Evolutionary conservation across 805 yeast species (phyloP).

Genomic region (Naumovozyma castellii): DNA sequence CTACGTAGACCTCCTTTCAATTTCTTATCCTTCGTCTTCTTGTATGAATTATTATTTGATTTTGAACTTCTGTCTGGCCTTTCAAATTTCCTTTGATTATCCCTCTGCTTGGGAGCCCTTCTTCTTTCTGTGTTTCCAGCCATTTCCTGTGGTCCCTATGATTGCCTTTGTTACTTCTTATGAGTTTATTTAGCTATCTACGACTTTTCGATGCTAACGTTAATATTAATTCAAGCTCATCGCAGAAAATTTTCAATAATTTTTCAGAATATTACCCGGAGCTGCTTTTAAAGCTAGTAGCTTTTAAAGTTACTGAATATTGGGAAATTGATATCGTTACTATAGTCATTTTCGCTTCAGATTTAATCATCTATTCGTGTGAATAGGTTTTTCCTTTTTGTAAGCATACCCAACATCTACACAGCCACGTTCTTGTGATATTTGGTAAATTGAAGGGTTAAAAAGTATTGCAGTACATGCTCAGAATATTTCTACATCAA

Average conservation of each 20-base stretch:
- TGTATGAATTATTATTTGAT: conserved; percentile 5
- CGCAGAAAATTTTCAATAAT: conserved; percentile 3
- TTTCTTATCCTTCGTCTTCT: conserved; percentile 44
- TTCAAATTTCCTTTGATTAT: conserved; percentile 27
- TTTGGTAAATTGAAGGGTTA: too few relatives aligned
- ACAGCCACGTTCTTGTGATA: too few relatives aligned
- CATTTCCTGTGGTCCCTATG: not conserved
- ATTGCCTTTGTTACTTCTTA: not conserved
- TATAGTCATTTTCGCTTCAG: too few relatives aligned
- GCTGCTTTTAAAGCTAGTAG: too few relatives aligned
- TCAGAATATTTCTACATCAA: too few relatives aligned
- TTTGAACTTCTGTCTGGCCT: conserved; percentile 15
- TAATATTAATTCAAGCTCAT: conserved; percentile 1
- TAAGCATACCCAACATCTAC: too few relatives aligned
- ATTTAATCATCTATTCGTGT: too few relatives aligned
- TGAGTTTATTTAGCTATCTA: too few relatives aligned
- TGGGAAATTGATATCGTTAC: too few relatives aligned
- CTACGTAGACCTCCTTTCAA: conserved; percentile 57
- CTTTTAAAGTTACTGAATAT: too few relatives aligned
- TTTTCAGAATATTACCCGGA: not conserved
- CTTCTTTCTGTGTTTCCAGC: not conserved
- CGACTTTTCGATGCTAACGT: not conserved
- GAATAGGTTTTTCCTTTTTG: too few relatives aligned
- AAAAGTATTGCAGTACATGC: too few relatives aligned
- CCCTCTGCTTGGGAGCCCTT: conserved; percentile 18